phyloP scores from a whole-genome alignment of 2,329 filamentous ascomycete species.

The Neocucurbitaria cava region DNA sequence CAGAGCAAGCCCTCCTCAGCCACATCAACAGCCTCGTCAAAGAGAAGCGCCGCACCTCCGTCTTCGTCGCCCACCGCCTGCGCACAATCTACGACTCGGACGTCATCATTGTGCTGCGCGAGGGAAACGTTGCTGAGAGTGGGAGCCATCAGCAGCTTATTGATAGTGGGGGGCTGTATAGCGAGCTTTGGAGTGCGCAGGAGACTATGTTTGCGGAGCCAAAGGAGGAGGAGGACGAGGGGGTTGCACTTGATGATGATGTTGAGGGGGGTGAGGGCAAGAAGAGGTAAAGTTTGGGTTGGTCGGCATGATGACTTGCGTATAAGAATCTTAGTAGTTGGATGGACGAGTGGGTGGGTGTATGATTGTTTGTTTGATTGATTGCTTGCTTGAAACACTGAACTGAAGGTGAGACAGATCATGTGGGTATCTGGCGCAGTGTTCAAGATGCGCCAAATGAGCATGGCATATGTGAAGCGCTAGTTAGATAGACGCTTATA shows the following conservation, averaged over 20 bases:
- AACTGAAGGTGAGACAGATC: too few species aligned
- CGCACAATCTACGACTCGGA: constrained; percentile 93
- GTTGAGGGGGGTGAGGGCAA: not conserved
- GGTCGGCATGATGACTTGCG: too few species aligned
- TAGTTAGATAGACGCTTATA: too few species aligned
- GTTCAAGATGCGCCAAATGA: too few species aligned
- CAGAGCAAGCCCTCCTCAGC: constrained; percentile 85
- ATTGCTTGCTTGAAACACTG: too few species aligned
- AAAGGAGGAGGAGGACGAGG: too few species aligned
- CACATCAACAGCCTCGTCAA: constrained; percentile 93
- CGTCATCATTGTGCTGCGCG: constrained; percentile 87
- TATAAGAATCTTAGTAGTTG: too few species aligned
- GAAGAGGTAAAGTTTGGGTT: constrained; percentile 3
- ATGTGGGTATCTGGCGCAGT: too few species aligned
- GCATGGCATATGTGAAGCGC: too few species aligned
- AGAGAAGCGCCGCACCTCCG: constrained; percentile 87
- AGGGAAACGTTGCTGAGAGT: constrained; percentile 84
- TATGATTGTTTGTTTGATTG: too few species aligned
- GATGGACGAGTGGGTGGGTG: too few species aligned
- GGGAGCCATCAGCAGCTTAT: constrained; percentile 88
- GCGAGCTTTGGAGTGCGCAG: constrained; percentile 81
- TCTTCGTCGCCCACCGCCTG: constrained; percentile 92
- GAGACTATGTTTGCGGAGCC: constrained; percentile 43
- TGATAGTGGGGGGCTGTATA: constrained; percentile 79
- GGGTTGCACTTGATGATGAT: constrained; percentile 12